Evolutionary conservation across 768 basidiomycete genomes (phyloP).

Genomic region (Exsudoporus frostii): DNA sequence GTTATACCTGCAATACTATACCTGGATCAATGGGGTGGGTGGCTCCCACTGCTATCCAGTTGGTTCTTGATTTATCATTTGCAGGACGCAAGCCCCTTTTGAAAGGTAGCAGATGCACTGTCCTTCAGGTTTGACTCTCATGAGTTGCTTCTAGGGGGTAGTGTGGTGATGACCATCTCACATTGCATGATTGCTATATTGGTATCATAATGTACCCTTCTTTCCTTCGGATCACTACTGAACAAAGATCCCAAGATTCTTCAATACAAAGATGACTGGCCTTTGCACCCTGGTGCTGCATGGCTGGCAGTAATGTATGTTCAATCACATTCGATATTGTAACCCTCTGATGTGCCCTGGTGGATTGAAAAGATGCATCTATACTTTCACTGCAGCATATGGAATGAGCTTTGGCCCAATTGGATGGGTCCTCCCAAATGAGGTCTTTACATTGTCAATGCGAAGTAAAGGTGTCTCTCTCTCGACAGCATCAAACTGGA

Average conservation of each 20-base stretch:
- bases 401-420: constrained; percentile 77
- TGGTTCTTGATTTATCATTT: neutral
- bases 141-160: constrained; percentile 41
- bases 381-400: constrained; percentile 74
- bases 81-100: constrained; percentile 65
- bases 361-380: constrained; percentile 48
- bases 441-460: constrained; percentile 78
- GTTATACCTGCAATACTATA: constrained; percentile 70
- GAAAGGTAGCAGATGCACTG: constrained; percentile 35
- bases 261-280: constrained; percentile 55
- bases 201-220: constrained; percentile 34
- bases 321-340: neutral
- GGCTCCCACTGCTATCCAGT: neutral
- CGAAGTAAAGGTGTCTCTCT: constrained; percentile 80
- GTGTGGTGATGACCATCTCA: constrained; percentile 58
- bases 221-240: neutral
- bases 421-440: constrained; percentile 80
- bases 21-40: constrained; percentile 62
- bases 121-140: neutral
- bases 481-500: constrained; percentile 84
- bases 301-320: constrained; percentile 69
- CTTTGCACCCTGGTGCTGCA: constrained; percentile 51
- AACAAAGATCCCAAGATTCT: constrained; percentile 37
- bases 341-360: neutral
- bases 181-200: constrained; percentile 65